Base-by-base conservation (phyloP, 257 asterid species). In the Dorcoceras hygrometricum region DNA sequence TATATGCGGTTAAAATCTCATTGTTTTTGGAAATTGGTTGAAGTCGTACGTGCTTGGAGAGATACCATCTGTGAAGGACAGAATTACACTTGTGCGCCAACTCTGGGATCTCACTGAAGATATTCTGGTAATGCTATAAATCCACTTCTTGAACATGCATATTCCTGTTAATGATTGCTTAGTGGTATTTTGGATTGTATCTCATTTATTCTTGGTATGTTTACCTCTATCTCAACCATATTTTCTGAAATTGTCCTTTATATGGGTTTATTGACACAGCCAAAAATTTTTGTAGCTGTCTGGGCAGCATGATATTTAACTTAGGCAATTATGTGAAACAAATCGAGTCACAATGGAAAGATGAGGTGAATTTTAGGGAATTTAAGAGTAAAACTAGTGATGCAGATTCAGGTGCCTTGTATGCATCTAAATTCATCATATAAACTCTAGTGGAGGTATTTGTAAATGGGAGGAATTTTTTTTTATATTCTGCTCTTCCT, bases 31-130 rank as follows among this genome's bases (percentile, higher is more conserved):
- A 62, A 23, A 46, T 85, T 43, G 65, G 75, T 68, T 65, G 76
- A 78, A 93, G 99, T 93, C 99, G 18, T 88, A 93, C 32, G 99
- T 93, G 77, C 95, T 90, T 55, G 97, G 99, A 31, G 99, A 93
- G 85, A 80, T 93, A 78, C 97, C 99, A 59, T 93, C 99, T 28
- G 56, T 86, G 23, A 76, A 86, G 81, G 99, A 88, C 86, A 86
- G 96, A 80, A 90, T 90, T 72, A 83, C 95, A 28, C 86, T 86
- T 24, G 95, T 88, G 66, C 99, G 97, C 72, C 96, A 88, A 73
- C 95, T 93, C 54, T 93, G 97, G 99, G 89, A 85, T 69, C 96
- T 88, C 66, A 88, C 97, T 20, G 86, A 66, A 61, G 97, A 90
- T 71, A 84, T 90, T 73, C 72, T 93, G 99, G 99, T 93, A 86